Percentiles rank a stretch among this genome's conserved stretches.
phyloP scores from a whole-genome alignment of 2,329 filamentous ascomycete species.

The Clonostachys byssicola region DNA sequence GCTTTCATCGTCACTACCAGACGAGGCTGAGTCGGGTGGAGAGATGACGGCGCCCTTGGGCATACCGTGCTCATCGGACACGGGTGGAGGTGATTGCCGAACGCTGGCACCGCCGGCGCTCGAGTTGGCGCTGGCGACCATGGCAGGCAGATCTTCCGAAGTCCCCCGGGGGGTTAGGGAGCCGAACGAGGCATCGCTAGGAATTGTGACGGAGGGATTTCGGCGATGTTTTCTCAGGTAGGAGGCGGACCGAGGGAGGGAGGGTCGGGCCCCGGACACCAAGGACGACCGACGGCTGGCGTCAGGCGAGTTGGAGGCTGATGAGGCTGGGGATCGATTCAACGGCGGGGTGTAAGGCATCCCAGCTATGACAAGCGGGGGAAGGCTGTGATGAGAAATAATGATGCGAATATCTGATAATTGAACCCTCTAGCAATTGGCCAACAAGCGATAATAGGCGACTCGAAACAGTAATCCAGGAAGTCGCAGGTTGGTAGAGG shows the following conservation, averaged over 20 bases:
- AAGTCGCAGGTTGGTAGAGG: not conserved
- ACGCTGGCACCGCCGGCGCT: slow-evolving; percentile 53
- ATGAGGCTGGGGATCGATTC: slow-evolving; percentile 58
- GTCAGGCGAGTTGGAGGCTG: slow-evolving; percentile 51
- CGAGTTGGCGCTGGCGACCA: slow-evolving; percentile 15
- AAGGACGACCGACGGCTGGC: slow-evolving; percentile 56
- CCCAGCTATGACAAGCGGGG: slow-evolving; percentile 21
- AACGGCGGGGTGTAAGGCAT: slow-evolving; percentile 90
- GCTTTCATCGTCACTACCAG: slow-evolving; percentile 82
- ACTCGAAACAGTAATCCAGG: not conserved
- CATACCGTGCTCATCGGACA: slow-evolving; percentile 68
- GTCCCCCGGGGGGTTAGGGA: slow-evolving; percentile 44
- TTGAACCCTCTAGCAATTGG: not conserved
- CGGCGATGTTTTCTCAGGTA: slow-evolving; percentile 62
- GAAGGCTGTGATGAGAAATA: not conserved
- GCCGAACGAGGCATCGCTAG: slow-evolving; percentile 16
- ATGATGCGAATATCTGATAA: not conserved
- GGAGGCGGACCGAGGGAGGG: slow-evolving; percentile 59
- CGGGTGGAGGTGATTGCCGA: slow-evolving; percentile 78
- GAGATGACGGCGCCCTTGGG: slow-evolving; percentile 84
- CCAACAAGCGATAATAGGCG: not conserved
- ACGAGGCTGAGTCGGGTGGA: slow-evolving; percentile 78
- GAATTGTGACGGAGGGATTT: slow-evolving; percentile 40
- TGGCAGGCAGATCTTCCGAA: slow-evolving; percentile 42
- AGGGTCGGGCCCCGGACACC: slow-evolving; percentile 42